Percentiles rank a stretch among this genome's conserved stretches.
phyloP scores from a whole-genome alignment of 352 stramenopile genomes.

The Aphanomyces astaci region DNA sequence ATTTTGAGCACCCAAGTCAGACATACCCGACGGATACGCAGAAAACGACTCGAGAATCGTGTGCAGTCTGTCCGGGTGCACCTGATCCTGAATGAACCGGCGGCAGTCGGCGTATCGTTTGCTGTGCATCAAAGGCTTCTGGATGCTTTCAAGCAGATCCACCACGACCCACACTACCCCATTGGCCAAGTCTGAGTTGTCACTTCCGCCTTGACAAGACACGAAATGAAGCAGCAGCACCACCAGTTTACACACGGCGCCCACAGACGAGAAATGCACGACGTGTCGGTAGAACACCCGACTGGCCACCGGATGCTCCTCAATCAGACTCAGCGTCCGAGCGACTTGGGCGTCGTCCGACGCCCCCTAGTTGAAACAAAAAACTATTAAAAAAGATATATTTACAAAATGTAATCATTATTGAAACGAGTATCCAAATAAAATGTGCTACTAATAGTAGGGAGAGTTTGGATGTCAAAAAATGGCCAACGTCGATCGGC shows the following conservation, averaged over 20 bases:
- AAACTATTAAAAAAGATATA: neutral
- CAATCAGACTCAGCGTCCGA: constrained; percentile 65
- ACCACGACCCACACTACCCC: neutral
- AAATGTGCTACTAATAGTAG: neutral
- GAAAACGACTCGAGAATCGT: neutral
- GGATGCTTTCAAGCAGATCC: constrained; percentile 9
- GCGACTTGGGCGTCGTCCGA: constrained; percentile 73
- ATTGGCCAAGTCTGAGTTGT: neutral
- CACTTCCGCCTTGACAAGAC: neutral
- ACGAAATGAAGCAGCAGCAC: constrained; percentile 65
- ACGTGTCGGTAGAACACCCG: constrained; percentile 80
- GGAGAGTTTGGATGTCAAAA: too few species aligned
- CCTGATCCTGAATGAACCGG: neutral
- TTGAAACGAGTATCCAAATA: neutral
- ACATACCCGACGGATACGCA: neutral
- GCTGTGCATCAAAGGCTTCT: neutral
- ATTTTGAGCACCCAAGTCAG: too few species aligned
- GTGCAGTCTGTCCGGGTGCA: neutral
- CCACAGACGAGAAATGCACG: constrained; percentile 60
- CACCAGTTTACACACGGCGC: constrained; percentile 73
- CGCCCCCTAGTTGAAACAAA: constrained; percentile 40
- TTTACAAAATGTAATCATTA: neutral
- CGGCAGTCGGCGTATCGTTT: constrained; percentile 7
- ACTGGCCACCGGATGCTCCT: constrained; percentile 70
- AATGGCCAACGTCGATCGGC: too few species aligned